Base-by-base conservation (phyloP, 2,329 filamentous ascomycete species). In the Stagonosporopsis tanaceti region DNA sequence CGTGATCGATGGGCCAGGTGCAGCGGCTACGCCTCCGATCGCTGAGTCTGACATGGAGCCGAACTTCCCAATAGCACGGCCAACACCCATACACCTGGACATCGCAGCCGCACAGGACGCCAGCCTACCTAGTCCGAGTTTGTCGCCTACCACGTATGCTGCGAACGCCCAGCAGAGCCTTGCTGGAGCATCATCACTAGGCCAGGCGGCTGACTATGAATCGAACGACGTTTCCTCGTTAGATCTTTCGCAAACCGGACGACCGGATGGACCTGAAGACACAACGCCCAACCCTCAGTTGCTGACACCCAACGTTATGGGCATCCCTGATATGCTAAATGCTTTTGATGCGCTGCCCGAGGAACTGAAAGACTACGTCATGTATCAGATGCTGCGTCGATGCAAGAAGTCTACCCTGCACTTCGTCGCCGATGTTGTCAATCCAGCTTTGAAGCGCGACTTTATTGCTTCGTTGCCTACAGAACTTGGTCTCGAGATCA, bases 371-470 rank as follows among this genome's bases (percentile, higher is more conserved):
- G 91, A 90, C 0, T 96, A 96, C 72, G 89, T 99, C 78, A 96
- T 99, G 88, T 98, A 96, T 73, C 94, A 99, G 73, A 87, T 99
- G 53, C 84, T 99, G 25, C 89, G 92, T 54, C 86, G 95, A 44
- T 98, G 93, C 71, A 87, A 92, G 6, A 90, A 96, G 65, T 89
- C 92, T 39, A 97, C 93, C 0, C 82, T 99, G 5, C 92, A 95
- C 70, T 89, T 96, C 52, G 89, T 99, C 53, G 93, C 94, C 34
- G 89, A 93, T 64, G 88, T 93, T 14, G 93, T 99, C 63, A 97
- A 97, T 70, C 95, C 95, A 7, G 92, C 94, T 0, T 79, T 99
- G 54, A 97, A 97, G 76, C 96, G 93, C 72, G 95, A 99, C 74
- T 97, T 98, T 61, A 80, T 99, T 47, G 86, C 87, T 60, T 86